Evolutionary conservation across 176 grass and related monocot species (phyloP).

Genomic region (Leersia perrieri): DNA sequence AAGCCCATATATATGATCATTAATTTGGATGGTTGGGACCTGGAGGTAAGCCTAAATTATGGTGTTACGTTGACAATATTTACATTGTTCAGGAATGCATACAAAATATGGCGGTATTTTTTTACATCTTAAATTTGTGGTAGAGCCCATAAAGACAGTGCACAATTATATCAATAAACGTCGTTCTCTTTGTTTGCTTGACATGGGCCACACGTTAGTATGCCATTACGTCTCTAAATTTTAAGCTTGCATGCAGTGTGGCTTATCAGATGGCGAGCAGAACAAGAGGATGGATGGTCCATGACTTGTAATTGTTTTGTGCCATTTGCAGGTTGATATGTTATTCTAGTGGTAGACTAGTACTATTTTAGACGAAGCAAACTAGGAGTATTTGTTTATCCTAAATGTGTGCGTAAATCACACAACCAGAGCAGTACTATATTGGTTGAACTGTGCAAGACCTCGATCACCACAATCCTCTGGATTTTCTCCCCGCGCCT

Average conservation of each 20-base stretch:
- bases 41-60: no score
- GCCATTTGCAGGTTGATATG: neutral
- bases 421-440: neutral
- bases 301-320: neutral
- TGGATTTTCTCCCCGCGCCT: conserved; percentile 26
- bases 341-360: neutral
- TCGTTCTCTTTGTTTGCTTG: neutral
- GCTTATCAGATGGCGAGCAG: neutral
- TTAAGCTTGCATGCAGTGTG: neutral
- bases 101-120: no score
- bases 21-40: no score
- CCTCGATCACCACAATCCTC: conserved; percentile 33
- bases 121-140: no score
- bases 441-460: conserved; percentile 14
- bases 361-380: neutral
- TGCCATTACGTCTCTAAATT: neutral
- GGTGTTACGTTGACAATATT: no score
- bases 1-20: no score
- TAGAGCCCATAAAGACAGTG: no score
- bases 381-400: neutral
- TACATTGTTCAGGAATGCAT: no score
- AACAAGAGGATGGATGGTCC: neutral
- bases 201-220: neutral
- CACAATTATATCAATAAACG: neutral
- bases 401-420: neutral